Evolutionary conservation across 495 filamentous ascomycete genomes (phyloP).

Genomic region (Annulohypoxylon bovei): DNA sequence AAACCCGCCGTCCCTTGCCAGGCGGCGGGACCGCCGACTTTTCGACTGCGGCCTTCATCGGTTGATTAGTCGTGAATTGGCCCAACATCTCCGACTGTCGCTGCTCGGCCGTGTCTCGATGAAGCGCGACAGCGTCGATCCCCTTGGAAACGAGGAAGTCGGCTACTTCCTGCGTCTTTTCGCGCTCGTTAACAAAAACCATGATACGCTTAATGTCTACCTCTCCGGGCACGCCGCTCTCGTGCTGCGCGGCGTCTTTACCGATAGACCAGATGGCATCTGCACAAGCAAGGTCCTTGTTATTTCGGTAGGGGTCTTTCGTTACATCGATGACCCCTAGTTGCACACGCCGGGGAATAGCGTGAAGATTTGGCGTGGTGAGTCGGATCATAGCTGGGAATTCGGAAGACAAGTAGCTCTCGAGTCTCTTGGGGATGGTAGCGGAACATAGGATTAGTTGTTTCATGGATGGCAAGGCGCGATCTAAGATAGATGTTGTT

Average conservation of each 20-base stretch:
- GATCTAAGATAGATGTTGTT: conserved; percentile 82
- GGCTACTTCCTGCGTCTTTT: conserved; percentile 82
- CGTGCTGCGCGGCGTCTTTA: conserved; percentile 71
- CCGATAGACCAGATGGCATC: conserved; percentile 94
- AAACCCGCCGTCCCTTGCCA: conserved; percentile 40
- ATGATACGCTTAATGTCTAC: conserved; percentile 84
- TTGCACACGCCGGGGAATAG: conserved; percentile 93
- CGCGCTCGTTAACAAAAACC: conserved; percentile 97
- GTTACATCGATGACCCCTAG: conserved; percentile 92
- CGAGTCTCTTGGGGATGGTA: conserved; percentile 89
- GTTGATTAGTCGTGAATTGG: conserved; percentile 72
- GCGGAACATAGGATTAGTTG: conserved; percentile 97
- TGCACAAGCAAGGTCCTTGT: conserved; percentile 89
- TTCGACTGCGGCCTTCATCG: conserved; percentile 47
- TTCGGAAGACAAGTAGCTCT: conserved; percentile 78
- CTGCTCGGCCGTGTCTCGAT: conserved; percentile 78
- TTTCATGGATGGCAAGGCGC: conserved; percentile 76
- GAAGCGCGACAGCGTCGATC: conserved; percentile 84
- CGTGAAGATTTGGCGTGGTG: conserved; percentile 93
- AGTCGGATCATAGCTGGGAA: conserved; percentile 86
- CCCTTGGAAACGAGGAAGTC: conserved; percentile 83
- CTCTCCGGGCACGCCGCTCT: conserved; percentile 52
- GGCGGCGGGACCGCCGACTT: conserved; percentile 21
- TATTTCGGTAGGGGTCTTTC: conserved; percentile 88
- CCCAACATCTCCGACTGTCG: conserved; percentile 78